Base-by-base conservation (phyloP, 2,329 filamentous ascomycete genomes). In the Colletotrichum salicis region DNA sequence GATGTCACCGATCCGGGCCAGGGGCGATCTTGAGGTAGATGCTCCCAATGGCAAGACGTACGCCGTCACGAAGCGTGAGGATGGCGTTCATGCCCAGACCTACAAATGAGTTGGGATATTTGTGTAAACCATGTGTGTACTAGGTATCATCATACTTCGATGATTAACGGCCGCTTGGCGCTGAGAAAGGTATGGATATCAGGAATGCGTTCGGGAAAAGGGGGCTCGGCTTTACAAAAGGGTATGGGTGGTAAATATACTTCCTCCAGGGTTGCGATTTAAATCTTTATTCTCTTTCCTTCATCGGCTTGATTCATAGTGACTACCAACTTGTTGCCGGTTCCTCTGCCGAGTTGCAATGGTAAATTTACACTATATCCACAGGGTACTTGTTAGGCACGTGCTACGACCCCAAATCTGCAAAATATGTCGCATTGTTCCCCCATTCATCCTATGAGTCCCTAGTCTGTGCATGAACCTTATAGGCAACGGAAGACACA, bases 1-100 rank as follows among this genome's bases (percentile, higher is more conserved):
- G 7, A 78, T 79, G 66, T 74, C 77, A 6, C 78, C 80, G 1
- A 67, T 77, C 12, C 74, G 74, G 1, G 72, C 71, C 5, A 75
- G 70, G 35, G 75, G 74, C 29, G 74, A 70, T 2, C 24, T 72
- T 55, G 72, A 76, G 37, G 73, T 78, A 6, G 72, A 78, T 24
- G 72, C 24, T 19, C 70, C 75, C 27, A 74, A 61, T 7, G 73
- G 74, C 8, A 75, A 72, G 58, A 71, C 69, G 57, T 35, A 75
- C 3, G 67, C 64, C 13, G 31, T 74, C 33, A 64, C 63, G 22
- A 77, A 79, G 75, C 64, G 75, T 19, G 75, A 78, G 58, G 64
- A 73, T n/a, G 76, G 75, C 13, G 35, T 77, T 5, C 70, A 76
- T 45, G 75, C 12, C 4, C 54, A 68, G 8, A 6, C 61, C 22